Evolutionary conservation across 352 stramenopile species (phyloP).

Genomic region (Phytophthora pinifolia): DNA sequence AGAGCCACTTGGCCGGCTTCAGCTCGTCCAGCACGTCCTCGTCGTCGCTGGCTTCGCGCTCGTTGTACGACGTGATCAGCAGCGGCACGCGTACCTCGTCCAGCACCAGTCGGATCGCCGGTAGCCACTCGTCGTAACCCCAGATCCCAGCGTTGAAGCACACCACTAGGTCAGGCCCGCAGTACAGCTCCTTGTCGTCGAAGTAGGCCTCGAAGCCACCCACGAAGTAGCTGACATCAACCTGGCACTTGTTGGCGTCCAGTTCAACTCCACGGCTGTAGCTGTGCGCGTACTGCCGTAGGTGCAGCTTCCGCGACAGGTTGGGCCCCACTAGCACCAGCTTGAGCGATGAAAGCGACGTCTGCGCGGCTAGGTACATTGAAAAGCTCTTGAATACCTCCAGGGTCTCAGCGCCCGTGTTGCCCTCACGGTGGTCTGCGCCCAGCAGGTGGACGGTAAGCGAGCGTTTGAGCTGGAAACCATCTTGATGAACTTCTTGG

Average conservation of each 20-base stretch:
- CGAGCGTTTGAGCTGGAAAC: conserved; percentile 3
- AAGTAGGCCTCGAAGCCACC: conserved; percentile 67
- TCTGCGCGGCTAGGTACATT: conserved; percentile 37
- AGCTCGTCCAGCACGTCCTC: conserved; percentile 71
- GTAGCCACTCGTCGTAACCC: conserved; percentile 88
- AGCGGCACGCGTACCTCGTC: conserved; percentile 53
- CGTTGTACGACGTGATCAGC: conserved; percentile 87
- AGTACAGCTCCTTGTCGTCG: conserved; percentile 42
- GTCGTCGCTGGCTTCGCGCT: conserved; percentile 77
- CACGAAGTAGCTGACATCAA: conserved; percentile 72
- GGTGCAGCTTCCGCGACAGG: conserved; percentile 57
- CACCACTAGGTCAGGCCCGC: conserved; percentile 57
- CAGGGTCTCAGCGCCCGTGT: conserved; percentile 53
- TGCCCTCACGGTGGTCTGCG: conserved; percentile 78
- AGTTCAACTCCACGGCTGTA: conserved; percentile 4
- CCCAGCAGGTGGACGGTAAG: conserved; percentile 73
- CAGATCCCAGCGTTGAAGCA: conserved; percentile 89
- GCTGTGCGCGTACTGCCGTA: conserved; percentile 25
- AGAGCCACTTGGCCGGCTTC: conserved; percentile 57
- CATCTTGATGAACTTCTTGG: conserved; percentile 13
- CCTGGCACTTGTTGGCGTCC: conserved; percentile 24
- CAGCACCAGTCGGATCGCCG: conserved; percentile 67
- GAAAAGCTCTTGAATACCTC: conserved; percentile 58
- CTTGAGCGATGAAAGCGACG: conserved; percentile 35
- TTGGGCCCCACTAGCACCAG: conserved; percentile 81